Evolutionary conservation across 2,329 filamentous ascomycete species (phyloP).

Genomic region (Fusarium oligoseptatum): DNA sequence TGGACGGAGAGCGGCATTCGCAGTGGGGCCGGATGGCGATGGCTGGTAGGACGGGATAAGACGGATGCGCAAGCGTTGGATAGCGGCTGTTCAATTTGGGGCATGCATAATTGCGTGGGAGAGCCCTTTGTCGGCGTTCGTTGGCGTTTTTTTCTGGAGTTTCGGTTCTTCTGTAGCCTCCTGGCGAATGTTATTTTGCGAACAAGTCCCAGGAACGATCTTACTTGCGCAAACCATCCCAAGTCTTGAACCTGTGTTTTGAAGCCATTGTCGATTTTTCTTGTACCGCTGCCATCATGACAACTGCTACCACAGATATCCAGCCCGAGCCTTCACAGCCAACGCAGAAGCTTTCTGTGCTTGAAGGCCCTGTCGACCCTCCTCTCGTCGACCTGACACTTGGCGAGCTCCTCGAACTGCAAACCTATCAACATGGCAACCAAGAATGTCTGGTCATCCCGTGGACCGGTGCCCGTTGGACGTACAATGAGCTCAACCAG

Average conservation of each 20-base stretch:
- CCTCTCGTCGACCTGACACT: slow-evolving; percentile 79
- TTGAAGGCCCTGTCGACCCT: slow-evolving; percentile 77
- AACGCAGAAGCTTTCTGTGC: slow-evolving; percentile 65
- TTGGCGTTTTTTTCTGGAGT: slow-evolving; percentile 1
- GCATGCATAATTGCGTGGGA: slow-evolving; percentile 33
- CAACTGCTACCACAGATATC: slow-evolving; percentile 46
- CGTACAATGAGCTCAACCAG: slow-evolving; percentile 73
- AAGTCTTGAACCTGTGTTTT: slow-evolving; percentile 4
- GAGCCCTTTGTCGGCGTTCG: slow-evolving; percentile 23
- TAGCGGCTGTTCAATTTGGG: slow-evolving; percentile 30
- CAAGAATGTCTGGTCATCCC: slow-evolving; percentile 80
- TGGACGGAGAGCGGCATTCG: slow-evolving; percentile 33
- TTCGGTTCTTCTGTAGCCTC: slow-evolving; percentile 1
- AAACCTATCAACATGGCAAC: slow-evolving; percentile 74
- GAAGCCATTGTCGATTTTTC: background rate
- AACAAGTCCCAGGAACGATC: background rate
- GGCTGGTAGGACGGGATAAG: slow-evolving; percentile 35
- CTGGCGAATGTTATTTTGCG: background rate
- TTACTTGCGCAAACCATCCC: slow-evolving; percentile 5
- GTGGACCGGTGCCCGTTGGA: slow-evolving; percentile 82
- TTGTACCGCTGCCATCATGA: slow-evolving; percentile 43
- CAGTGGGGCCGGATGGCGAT: slow-evolving; percentile 37
- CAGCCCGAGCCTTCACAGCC: slow-evolving; percentile 47
- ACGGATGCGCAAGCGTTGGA: slow-evolving; percentile 36
- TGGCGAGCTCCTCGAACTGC: slow-evolving; percentile 78